Evolutionary conservation across 768 basidiomycete species (phyloP), one percentile per base, ranked within the genome.

Genomic region (Auriscalpium vulgare): DNA sequence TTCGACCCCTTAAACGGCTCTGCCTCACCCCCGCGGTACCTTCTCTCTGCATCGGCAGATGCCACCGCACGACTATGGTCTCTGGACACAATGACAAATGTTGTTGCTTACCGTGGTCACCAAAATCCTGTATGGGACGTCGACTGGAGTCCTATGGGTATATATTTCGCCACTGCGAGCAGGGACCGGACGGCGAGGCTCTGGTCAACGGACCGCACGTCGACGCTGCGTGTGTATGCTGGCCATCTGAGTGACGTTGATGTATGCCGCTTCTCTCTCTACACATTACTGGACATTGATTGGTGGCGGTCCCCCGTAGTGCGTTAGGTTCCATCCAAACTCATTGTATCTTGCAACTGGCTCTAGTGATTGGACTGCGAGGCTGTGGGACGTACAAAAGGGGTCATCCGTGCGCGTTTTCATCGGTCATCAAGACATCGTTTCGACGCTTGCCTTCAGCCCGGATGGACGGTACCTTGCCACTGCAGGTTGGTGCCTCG

Each of bases 101-200:
- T 98, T 10, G 94, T 94, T 17, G 94, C 88, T 7, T 99, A 94
- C 67, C 81, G 93, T 37, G 95, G 97, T 0, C 97, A 99, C 64
- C 87, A 95, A 67, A 95, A 97, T 69, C 94, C 97, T 0, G 86
- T 99, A 0, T 99, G 97, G 97, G 97, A 98, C 63, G 94, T 95
- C 11, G 88, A 97, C 67, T 99, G 97, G 97, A 95, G 91, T 65
- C 95, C 97, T 10, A 85, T 92, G 77, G 95, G 97, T 4, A 83
- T 95, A n/a, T 97, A 99, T 72, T 99, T 99, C 69, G 95, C 97
- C 8, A 95, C 91, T 16, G 95, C 84, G 16, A 95, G 94, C 63
- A 76, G 97, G 53, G 97, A 99, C 70, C 76, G 91, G 57, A 97
- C 97, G 4, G 97, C 97, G 0, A 78, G 95, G 66, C 77, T 99